These are phyloP conservation scores for Aureobasidium lini DNA, from an alignment of 2,329 filamentous ascomycete genomes.

Conservation along the genomic window DNA sequence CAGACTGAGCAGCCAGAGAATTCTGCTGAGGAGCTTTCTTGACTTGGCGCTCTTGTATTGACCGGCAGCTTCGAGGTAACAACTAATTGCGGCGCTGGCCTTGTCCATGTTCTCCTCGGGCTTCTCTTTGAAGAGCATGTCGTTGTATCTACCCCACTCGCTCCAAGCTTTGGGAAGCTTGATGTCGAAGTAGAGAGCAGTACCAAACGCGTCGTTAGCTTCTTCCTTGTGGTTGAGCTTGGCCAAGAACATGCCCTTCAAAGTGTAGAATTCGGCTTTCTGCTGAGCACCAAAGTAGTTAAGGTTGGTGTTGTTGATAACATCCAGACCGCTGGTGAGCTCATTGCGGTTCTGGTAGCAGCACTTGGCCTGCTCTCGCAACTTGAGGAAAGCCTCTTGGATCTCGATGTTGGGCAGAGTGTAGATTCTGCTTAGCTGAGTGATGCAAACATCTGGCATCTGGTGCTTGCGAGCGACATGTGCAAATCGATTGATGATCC, in stretches of 20 bases:
- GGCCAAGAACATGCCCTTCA: conserved; percentile 98
- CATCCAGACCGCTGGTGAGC: conserved; percentile 84
- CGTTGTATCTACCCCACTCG: conserved; percentile 98
- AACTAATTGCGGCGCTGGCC: conserved; percentile 87
- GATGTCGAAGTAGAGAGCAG: conserved; percentile 91
- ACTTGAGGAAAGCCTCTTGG: conserved; percentile 94
- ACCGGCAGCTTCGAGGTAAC: conserved; percentile 90
- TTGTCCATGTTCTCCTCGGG: conserved; percentile 65
- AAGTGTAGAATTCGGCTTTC: conserved; percentile 97
- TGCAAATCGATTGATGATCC: conserved; percentile 99
- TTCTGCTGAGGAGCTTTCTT: conserved; percentile 82
- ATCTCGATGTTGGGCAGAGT: conserved; percentile 99
- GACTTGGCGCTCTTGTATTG: conserved; percentile 98
- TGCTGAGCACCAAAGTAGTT: conserved; percentile 96
- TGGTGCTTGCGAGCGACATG: conserved; percentile 97
- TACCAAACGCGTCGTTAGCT: conserved; percentile 88
- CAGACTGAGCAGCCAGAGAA: conserved; percentile 90
- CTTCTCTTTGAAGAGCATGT: conserved; percentile 90
- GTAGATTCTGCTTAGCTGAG: conserved; percentile 93
- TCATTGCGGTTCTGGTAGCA: conserved; percentile 96
- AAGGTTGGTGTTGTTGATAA: conserved; percentile 99
- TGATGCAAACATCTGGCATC: conserved; percentile 94
- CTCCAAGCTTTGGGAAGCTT: conserved; percentile 96
- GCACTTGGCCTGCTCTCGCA: conserved; percentile 97
- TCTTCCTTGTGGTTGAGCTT: conserved; percentile 87